Conservation (phyloP, 2,329 filamentous ascomycete genomes). For the Xylaria sp. region DNA sequence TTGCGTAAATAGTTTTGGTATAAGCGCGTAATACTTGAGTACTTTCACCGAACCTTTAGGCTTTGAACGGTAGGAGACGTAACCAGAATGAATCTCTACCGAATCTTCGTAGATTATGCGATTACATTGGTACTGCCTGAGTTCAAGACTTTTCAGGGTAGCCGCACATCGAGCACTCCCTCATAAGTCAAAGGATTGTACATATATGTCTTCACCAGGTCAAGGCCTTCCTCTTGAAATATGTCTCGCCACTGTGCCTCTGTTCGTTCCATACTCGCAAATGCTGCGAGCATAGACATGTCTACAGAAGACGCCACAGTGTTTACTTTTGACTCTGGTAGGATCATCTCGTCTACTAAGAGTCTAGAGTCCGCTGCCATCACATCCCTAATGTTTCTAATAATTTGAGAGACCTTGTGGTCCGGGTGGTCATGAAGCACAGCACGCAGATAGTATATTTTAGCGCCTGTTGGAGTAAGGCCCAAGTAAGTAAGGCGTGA, state of each 20-base stretch:
- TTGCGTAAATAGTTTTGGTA: no score
- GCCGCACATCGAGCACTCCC: constrained; percentile 36
- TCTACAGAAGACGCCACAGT: constrained; percentile 34
- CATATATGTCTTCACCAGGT: constrained; percentile 21
- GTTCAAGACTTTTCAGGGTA: no score
- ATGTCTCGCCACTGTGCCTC: constrained; percentile 29
- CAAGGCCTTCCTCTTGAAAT: constrained; percentile 18
- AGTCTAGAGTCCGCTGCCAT: constrained; percentile 38
- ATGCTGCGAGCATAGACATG: constrained; percentile 38
- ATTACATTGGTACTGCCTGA: no score
- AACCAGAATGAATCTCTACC: no score
- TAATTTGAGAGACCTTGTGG: constrained; percentile 18
- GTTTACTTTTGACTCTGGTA: constrained; percentile 31
- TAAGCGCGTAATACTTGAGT: no score
- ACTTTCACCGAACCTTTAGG: no score
- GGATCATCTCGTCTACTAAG: constrained; percentile 41
- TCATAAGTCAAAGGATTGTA: constrained; percentile 31
- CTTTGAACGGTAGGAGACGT: no score
- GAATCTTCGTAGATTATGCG: no score
- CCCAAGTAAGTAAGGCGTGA: no score
- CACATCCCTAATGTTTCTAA: constrained; percentile 26
- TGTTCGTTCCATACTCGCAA: constrained; percentile 37
- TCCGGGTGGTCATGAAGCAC: constrained; percentile 40
- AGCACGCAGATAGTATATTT: constrained; percentile 40
- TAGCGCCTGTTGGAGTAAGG: constrained; percentile 42